Base-by-base conservation (phyloP, 495 filamentous ascomycete genomes). In the Thermochaetoides thermophila region DNA sequence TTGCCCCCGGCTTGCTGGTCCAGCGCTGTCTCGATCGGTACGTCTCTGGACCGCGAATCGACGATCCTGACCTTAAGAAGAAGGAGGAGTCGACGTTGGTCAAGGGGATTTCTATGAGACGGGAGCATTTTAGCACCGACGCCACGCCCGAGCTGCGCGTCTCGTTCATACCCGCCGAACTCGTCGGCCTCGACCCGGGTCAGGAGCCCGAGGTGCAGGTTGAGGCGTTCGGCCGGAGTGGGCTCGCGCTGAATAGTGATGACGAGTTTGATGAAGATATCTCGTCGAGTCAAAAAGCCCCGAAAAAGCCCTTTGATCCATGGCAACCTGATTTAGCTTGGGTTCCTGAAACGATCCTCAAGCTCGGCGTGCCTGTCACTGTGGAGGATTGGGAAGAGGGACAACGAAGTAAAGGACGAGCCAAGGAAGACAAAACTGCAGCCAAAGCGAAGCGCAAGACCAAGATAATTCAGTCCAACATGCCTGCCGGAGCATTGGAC, bases 1-100 rank as follows among this genome's bases (percentile, higher is more conserved):
- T 97, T 17, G 82, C 85, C 1, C 81, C 85, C 12, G 77, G 79
- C 20, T 56, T 94, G 5, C 53, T 95, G 27, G 66, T 76, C 1
- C 68, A 74, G 29, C 67, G 69, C 38, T 60, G 94, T 17, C 62
- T 73, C 9, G 29, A 49, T 12, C 55, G 49, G n/a, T 49, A 47
- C 15, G 30, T 37, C 7, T 27, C 43, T n/a, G 20, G 37, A 14
- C 42, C 39, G 3, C 27, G 19, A 2, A 46, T 52, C 17, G 45
- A 56, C 0, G 63, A 67, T 22, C 44, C 60, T 24, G 40, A 71
- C 11, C 54, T 64, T 19, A 44, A 45, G 11, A 46, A 58, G 21
- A 50, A 57, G 18, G 49, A 58, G 17, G 71, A 78, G 44, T 47
- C 49, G 11, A 42, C 49, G 17, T 39, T 83, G 0, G 63, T 83